phyloP scores from a whole-genome alignment of 371 early-diverging fungal genomes.

The Nematocida major region DNA sequence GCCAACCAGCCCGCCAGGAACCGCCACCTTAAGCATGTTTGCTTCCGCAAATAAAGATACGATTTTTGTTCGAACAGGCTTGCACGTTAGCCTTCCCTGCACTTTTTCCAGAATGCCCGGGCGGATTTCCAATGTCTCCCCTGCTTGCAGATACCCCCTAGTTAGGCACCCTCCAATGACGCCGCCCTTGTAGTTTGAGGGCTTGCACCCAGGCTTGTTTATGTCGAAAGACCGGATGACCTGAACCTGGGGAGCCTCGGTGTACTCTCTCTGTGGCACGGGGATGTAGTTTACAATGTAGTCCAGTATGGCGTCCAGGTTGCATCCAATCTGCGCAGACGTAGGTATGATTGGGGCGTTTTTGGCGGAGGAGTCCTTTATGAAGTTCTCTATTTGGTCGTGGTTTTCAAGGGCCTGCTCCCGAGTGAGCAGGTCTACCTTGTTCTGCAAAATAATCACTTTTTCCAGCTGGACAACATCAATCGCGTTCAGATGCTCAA shows the following conservation, averaged over 20 bases:
- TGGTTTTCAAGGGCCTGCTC: conserved; percentile 85
- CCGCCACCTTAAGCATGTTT: conserved; percentile 86
- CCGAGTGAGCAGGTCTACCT: conserved; percentile 94
- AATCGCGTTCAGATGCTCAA: conserved; percentile 98
- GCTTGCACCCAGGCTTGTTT: conserved; percentile 96
- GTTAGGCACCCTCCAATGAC: conserved; percentile 98
- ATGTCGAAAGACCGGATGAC: conserved; percentile 99
- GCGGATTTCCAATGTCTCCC: conserved; percentile 94
- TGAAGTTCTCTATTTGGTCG: conserved; percentile 82
- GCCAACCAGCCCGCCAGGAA: conserved; percentile 98
- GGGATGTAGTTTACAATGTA: conserved; percentile 96
- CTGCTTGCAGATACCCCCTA: conserved; percentile 82
- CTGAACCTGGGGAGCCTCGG: conserved; percentile 81
- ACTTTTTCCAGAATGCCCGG: conserved; percentile 90
- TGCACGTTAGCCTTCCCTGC: conserved; percentile 76
- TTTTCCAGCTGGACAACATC: conserved; percentile 96
- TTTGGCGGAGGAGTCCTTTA: conserved; percentile 78
- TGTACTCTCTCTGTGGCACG: conserved; percentile 73
- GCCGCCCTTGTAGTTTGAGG: conserved; percentile 89
- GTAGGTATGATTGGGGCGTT: conserved; percentile 95
- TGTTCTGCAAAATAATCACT: conserved; percentile 98
- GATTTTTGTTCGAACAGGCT: conserved; percentile 84
- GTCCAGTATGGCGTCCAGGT: conserved; percentile 96
- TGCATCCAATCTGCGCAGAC: conserved; percentile 95
- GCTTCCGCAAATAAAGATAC: conserved; percentile 82